These are phyloP conservation scores for Candida tetrigidarum DNA, from an alignment of 1,139 yeast species.

Conservation along the genomic window DNA sequence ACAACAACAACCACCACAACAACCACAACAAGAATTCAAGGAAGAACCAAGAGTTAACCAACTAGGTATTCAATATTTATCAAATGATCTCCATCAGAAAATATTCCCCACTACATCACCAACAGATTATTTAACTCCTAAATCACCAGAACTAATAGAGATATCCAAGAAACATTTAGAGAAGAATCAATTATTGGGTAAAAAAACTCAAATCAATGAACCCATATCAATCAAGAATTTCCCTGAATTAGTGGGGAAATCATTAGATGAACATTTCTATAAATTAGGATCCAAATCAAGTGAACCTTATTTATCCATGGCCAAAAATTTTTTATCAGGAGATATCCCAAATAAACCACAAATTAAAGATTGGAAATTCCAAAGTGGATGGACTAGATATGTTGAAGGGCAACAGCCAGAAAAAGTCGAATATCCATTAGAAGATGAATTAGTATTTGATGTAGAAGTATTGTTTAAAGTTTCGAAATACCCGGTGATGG, in stretches of 20 bases:
- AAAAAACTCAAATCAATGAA: conserved; percentile 65
- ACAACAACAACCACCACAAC: conserved; percentile 8
- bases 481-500: conserved; percentile 77
- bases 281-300: conserved; percentile 64
- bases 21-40: background rate
- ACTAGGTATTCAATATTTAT: conserved; percentile 68
- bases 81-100: conserved; percentile 59
- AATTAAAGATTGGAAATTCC: conserved; percentile 48
- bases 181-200: conserved; percentile 74
- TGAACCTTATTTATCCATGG: conserved; percentile 61
- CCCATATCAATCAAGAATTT: conserved; percentile 63
- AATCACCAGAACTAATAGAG: conserved; percentile 47
- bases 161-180: conserved; percentile 66
- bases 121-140: conserved; percentile 27
- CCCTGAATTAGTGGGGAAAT: conserved; percentile 71
- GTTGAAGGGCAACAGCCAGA: conserved; percentile 54
- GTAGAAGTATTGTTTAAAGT: conserved; percentile 84
- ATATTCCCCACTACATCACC: conserved; percentile 53
- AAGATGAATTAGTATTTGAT: conserved; percentile 78
- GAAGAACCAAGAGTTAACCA: conserved; percentile 63
- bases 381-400: conserved; percentile 88
- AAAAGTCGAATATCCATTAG: conserved; percentile 67
- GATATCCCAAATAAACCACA: conserved; percentile 51
- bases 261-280: conserved; percentile 85
- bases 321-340: conserved; percentile 39